Percentiles rank a stretch among this genome's conserved stretches.
Evolutionary conservation across 257 asterid species (phyloP).

Genomic region (Nicotiana otophora): DNA sequence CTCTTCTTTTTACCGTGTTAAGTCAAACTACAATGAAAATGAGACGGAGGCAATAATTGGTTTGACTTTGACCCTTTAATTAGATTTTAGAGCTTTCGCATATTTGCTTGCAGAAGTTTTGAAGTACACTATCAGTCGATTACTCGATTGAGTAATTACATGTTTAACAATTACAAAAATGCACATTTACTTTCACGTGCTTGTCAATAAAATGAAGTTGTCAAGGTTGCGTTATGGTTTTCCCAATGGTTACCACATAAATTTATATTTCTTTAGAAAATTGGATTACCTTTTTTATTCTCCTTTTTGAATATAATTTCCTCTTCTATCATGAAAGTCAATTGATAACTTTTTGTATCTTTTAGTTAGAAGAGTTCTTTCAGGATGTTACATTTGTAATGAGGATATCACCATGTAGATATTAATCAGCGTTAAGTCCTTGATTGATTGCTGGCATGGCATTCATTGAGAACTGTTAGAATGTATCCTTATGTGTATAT

Average conservation of each 20-base stretch:
- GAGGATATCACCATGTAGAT: background rate
- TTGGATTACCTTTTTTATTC: background rate
- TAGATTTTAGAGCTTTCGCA: background rate
- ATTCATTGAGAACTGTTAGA: background rate
- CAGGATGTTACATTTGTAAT: background rate
- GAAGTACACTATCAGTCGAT: background rate
- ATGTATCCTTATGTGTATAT: background rate
- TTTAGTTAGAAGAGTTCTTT: background rate
- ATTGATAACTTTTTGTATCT: background rate
- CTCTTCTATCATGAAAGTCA: background rate
- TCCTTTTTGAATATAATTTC: background rate
- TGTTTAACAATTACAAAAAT: background rate
- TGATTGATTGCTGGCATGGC: background rate
- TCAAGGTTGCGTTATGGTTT: background rate
- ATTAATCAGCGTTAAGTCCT: background rate
- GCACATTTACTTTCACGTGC: background rate
- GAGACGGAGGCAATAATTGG: background rate
- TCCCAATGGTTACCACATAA: background rate
- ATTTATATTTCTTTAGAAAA: background rate
- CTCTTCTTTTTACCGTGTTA: background rate
- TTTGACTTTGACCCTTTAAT: background rate
- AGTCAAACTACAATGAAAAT: background rate
- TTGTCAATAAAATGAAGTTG: background rate
- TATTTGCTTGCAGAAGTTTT: background rate
- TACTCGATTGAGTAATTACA: background rate